phyloP scores from a whole-genome alignment of 2,329 filamentous ascomycete species.

The Helicocarpus griseus region DNA sequence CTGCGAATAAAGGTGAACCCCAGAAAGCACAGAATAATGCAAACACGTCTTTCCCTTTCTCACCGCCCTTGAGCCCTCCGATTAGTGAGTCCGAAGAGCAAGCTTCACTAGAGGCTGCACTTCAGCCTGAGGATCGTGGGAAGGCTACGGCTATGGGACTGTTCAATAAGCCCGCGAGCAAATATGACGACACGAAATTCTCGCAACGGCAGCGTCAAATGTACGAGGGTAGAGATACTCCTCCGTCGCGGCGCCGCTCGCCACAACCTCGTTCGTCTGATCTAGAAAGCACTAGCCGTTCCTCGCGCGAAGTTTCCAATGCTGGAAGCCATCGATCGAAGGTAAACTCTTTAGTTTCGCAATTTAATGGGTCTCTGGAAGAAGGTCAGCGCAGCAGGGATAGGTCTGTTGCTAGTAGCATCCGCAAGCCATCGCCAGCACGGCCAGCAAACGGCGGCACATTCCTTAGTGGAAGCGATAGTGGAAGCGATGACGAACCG shows the following conservation, averaged over 20 bases:
- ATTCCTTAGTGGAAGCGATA: slow-evolving; percentile 32
- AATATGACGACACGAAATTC: slow-evolving; percentile 79
- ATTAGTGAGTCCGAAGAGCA: slow-evolving; percentile 64
- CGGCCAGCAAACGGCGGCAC: slow-evolving; percentile 18
- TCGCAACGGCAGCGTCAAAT: slow-evolving; percentile 72
- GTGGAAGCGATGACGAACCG: slow-evolving; percentile 26
- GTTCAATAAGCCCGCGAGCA: slow-evolving; percentile 62
- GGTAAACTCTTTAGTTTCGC: slow-evolving; percentile 29
- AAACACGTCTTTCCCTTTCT: slow-evolving; percentile 23
- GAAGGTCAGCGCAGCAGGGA: slow-evolving; percentile 16
- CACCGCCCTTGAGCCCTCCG: slow-evolving; percentile 57
- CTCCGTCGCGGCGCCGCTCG: slow-evolving; percentile 29
- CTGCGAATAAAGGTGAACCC: slow-evolving; percentile 23
- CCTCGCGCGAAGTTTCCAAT: slow-evolving; percentile 27
- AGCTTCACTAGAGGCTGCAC: slow-evolving; percentile 48
- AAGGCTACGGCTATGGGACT: slow-evolving; percentile 68
- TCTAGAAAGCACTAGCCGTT: slow-evolving; percentile 18
- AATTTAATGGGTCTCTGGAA: slow-evolving; percentile 22
- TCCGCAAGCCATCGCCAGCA: slow-evolving; percentile 21
- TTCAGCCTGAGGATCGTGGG: slow-evolving; percentile 66
- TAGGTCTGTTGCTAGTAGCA: slow-evolving; percentile 18
- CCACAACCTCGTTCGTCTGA: slow-evolving; percentile 5
- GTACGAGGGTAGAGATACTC: slow-evolving; percentile 62
- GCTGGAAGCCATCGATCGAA: slow-evolving; percentile 29
- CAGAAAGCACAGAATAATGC: slow-evolving; percentile 24